Evolutionary conservation across 208 protist genomes (phyloP).

Genomic region (Leishmania braziliensis): DNA sequence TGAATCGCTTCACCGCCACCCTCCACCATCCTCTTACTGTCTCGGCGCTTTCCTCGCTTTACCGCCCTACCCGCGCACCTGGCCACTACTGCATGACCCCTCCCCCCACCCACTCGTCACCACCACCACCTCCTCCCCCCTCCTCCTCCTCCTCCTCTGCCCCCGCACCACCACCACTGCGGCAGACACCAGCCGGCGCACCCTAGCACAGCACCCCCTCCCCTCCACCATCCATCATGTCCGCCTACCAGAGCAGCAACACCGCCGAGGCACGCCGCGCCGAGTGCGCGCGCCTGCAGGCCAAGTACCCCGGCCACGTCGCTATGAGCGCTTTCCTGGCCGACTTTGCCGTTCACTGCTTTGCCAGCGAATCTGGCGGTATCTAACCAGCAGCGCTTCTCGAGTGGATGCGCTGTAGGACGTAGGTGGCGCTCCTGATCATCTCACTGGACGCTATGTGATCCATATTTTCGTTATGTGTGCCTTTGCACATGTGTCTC

Average conservation of each 20-base stretch:
- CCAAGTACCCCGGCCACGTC: slow-evolving; percentile 25
- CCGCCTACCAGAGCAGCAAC: slow-evolving; percentile 7
- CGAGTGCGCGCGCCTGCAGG: slow-evolving; percentile 23
- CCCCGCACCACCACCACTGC: no score
- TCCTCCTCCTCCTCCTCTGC: no score
- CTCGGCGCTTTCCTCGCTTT: neutral
- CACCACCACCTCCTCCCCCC: no score
- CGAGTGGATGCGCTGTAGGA: neutral
- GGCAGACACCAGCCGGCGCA: no score
- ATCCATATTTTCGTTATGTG: no score
- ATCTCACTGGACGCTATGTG: no score
- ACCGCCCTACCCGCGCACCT: neutral
- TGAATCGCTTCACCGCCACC: no score
- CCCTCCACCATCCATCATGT: neutral
- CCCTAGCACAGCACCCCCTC: no score
- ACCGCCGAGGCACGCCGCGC: slow-evolving; percentile 2
- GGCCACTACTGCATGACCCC: no score
- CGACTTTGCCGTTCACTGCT: neutral
- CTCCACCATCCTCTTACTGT: neutral
- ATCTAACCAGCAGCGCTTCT: neutral
- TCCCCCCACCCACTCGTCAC: no score
- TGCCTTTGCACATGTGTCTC: neutral
- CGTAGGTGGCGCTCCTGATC: no score
- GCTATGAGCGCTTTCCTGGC: neutral
- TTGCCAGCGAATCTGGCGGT: neutral